Evolutionary conservation across 306 rosid species (phyloP), one percentile per base, ranked within the genome.

Genomic region (Trichosanthes truncata): DNA sequence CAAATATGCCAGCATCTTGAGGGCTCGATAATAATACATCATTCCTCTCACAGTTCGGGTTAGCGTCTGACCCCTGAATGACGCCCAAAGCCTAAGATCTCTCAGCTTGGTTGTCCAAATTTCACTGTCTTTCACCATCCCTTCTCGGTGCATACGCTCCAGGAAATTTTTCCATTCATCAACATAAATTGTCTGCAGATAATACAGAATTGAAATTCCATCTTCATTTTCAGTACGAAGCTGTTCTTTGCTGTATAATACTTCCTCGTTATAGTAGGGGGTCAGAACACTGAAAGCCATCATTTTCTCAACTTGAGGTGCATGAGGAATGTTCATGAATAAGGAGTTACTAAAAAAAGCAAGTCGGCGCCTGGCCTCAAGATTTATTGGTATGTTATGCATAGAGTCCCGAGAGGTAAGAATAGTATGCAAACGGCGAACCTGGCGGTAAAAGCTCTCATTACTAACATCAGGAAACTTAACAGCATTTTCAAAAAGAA

Each of bases 241-340:
- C 59, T 95, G 97, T 80, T 93, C 97, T 81, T 78, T 93, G 88
- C 84, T 88, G 85, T 23, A 89, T 72, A 90, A n/a, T 38, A 93
- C 97, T 14, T 95, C 98, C 76, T 92, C 99, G 74, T 82, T 91
- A 65, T 93, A 95, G 84, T 95, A 95, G 20, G 98, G 98, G 62
- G 98, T 95, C 43, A 92, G 81, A 74, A 95, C 97, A 87, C 99
- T 93, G 82, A 95, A 95, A 56, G 97, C 90, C 94, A 95, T 85
- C 97, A 95, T 95, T 82, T 95, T 95, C 97, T 93, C 97, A 80
- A 93, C 99, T 81, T 89, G 97, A 67, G 99, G 99, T 20, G 99
- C 97, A 80, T 87, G 99, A 77, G 97, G 99, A 86, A 95, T 90
- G 85, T 85, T 89, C 99, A 95, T 95, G 81, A 95, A 95, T 73